phyloP scores from a whole-genome alignment of 2,329 filamentous ascomycete genomes.

The Fusarium coicis region DNA sequence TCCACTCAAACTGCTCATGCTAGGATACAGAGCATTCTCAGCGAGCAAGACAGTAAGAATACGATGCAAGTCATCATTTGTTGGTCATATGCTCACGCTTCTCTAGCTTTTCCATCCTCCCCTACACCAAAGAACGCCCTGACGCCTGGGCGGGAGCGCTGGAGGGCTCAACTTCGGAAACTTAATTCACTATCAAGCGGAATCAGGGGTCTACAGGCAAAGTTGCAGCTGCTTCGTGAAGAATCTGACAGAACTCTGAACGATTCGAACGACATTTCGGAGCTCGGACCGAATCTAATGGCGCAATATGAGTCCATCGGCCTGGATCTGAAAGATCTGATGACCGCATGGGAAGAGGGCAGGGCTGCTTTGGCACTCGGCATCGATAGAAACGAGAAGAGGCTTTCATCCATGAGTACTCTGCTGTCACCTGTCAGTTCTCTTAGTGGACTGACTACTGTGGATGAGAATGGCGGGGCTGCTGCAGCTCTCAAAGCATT shows the following conservation, averaged over 20 bases:
- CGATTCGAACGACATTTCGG: constrained; percentile 75
- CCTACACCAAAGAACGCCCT: constrained; percentile 68
- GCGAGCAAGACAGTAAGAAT: constrained; percentile 80
- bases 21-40: constrained; percentile 74
- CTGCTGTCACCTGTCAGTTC: constrained; percentile 69
- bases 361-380: constrained; percentile 84
- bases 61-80: not conserved
- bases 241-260: constrained; percentile 86
- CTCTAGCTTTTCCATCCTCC: constrained; percentile 62
- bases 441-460: constrained; percentile 74
- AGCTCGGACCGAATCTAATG: constrained; percentile 83
- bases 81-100: constrained; percentile 17
- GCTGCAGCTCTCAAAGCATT: constrained; percentile 78
- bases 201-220: constrained; percentile 91
- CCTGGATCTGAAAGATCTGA: constrained; percentile 80
- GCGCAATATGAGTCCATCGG: constrained; percentile 96
- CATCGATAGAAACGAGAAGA: constrained; percentile 82
- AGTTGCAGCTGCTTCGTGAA: constrained; percentile 90
- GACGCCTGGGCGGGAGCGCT: constrained; percentile 82
- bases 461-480: constrained; percentile 61
- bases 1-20: constrained; percentile 71
- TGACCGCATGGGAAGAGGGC: constrained; percentile 88
- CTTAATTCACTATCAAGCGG: constrained; percentile 89
- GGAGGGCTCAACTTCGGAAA: constrained; percentile 88
- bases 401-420: constrained; percentile 70